A percentile compares a stretch with the other conserved stretches of the same genome.
phyloP scores from a whole-genome alignment of 345 rosid genomes.

The Kandelia obovata region DNA sequence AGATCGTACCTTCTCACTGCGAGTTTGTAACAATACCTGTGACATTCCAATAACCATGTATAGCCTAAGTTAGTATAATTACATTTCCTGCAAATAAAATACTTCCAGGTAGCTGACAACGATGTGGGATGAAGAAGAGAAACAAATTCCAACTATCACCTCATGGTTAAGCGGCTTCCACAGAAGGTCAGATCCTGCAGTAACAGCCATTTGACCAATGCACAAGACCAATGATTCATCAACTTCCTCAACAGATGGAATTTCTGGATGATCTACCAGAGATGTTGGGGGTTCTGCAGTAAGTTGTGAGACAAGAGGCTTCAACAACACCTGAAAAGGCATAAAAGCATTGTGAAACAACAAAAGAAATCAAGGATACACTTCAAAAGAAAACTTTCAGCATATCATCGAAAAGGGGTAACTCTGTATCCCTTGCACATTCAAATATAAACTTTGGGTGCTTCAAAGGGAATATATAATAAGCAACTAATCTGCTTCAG shows the following conservation, averaged over 20 bases:
- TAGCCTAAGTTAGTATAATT: background rate
- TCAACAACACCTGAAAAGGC: slow-evolving; percentile 63
- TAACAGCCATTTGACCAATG: slow-evolving; percentile 91
- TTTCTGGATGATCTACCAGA: slow-evolving; percentile 47
- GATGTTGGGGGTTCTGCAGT: slow-evolving; percentile 55
- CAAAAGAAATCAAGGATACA: background rate
- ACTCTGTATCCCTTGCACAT: background rate
- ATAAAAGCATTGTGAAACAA: slow-evolving; percentile 2
- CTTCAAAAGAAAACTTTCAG: background rate
- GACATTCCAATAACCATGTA: background rate
- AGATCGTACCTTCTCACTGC: slow-evolving; percentile 74
- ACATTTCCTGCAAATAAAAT: background rate
- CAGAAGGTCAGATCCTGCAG: slow-evolving; percentile 81
- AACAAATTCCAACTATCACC: slow-evolving; percentile 38
- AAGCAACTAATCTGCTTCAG: background rate
- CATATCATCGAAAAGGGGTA: background rate
- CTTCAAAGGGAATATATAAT: background rate
- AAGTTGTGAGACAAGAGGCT: slow-evolving; percentile 79
- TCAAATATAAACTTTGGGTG: background rate
- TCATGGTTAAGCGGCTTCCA: slow-evolving; percentile 94
- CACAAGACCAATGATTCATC: slow-evolving; percentile 68
- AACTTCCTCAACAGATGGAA: slow-evolving; percentile 68
- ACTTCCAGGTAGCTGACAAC: background rate
- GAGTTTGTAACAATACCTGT: slow-evolving; percentile 89
- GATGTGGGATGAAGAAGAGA: background rate